Evolutionary conservation across 139 green algal species (phyloP).

Genomic region (Chlorella ohadii): DNA sequence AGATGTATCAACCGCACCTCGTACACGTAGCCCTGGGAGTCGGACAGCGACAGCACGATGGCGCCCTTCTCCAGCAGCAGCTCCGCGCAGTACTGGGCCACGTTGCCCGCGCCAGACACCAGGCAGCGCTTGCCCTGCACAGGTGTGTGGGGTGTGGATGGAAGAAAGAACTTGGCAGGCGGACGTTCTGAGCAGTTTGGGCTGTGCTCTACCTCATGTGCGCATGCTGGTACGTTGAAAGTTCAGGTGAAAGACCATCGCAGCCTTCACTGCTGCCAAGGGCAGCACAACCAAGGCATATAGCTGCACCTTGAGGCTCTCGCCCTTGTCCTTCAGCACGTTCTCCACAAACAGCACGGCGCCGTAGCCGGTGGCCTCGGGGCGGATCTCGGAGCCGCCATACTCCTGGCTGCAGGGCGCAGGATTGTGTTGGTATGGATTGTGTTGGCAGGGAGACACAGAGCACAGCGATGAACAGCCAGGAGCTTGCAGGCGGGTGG

Average conservation of each 20-base stretch:
- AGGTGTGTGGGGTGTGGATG: neutral
- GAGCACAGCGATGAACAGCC: too few relatives aligned
- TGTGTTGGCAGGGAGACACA: neutral
- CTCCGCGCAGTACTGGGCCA: constrained; percentile 67
- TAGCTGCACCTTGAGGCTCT: constrained; percentile 35
- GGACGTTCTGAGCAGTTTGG: too few relatives aligned
- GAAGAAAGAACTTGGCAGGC: too few relatives aligned
- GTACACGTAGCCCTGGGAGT: constrained; percentile 69
- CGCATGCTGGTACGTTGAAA: too few relatives aligned
- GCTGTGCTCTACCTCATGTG: too few relatives aligned
- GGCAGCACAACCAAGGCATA: neutral
- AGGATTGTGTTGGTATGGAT: too few relatives aligned
- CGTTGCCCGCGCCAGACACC: constrained; percentile 62
- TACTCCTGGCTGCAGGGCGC: constrained; percentile 43
- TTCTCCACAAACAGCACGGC: constrained; percentile 79
- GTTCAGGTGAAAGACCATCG: too few relatives aligned
- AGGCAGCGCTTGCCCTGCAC: constrained; percentile 34
- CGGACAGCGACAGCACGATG: constrained; percentile 69
- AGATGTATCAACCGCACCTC: constrained; percentile 42
- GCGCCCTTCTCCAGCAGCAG: constrained; percentile 51
- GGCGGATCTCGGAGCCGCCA: constrained; percentile 81
- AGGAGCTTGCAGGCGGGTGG: too few relatives aligned
- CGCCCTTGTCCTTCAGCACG: constrained; percentile 56
- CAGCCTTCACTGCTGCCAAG: too few relatives aligned
- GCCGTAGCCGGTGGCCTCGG: constrained; percentile 88